Conservation (phyloP, 2,329 filamentous ascomycete genomes). For the Talaromyces piceae region DNA sequence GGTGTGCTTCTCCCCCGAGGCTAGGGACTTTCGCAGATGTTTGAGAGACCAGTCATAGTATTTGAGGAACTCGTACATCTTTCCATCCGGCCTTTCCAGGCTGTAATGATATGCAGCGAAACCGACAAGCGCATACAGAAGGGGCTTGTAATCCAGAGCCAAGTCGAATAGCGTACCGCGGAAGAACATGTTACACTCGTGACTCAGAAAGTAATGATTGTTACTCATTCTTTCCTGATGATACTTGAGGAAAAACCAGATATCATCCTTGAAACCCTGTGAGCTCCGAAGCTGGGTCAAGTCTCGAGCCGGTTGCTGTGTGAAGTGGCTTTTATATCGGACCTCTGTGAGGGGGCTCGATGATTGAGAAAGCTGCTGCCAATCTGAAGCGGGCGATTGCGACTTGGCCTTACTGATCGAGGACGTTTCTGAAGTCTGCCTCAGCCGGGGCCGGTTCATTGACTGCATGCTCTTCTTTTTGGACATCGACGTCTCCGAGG, state of each 20-base stretch:
- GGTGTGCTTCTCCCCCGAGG: slow-evolving; percentile 61
- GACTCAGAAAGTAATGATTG: slow-evolving; percentile 74
- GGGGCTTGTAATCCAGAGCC: slow-evolving; percentile 68
- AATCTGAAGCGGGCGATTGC: slow-evolving; percentile 46
- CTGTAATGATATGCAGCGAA: slow-evolving; percentile 85
- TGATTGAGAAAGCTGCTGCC: slow-evolving; percentile 31
- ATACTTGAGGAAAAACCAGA: slow-evolving; percentile 72
- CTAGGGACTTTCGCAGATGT: slow-evolving; percentile 63
- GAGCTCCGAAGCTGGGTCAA: slow-evolving; percentile 18
- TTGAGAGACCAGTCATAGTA: slow-evolving; percentile 88
- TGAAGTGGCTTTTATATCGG: slow-evolving; percentile 3
- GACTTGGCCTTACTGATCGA: slow-evolving; percentile 39
- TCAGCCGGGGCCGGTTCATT: slow-evolving; percentile 18
- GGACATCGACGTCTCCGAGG: slow-evolving; percentile 18
- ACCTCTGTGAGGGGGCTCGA: slow-evolving; percentile 10
- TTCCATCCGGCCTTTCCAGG: slow-evolving; percentile 60
- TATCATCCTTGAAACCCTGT: slow-evolving; percentile 48
- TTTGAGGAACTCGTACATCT: slow-evolving; percentile 71
- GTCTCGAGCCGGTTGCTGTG: slow-evolving; percentile 16
- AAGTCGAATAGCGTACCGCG: slow-evolving; percentile 61
- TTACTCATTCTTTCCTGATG: slow-evolving; percentile 69
- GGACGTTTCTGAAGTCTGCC: slow-evolving; percentile 26
- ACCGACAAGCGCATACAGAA: slow-evolving; percentile 78
- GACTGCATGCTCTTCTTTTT: slow-evolving; percentile 26
- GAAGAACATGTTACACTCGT: slow-evolving; percentile 66